Base-by-base conservation (phyloP, 192 early-diverging fungal species). In the Dissophora ornata region DNA sequence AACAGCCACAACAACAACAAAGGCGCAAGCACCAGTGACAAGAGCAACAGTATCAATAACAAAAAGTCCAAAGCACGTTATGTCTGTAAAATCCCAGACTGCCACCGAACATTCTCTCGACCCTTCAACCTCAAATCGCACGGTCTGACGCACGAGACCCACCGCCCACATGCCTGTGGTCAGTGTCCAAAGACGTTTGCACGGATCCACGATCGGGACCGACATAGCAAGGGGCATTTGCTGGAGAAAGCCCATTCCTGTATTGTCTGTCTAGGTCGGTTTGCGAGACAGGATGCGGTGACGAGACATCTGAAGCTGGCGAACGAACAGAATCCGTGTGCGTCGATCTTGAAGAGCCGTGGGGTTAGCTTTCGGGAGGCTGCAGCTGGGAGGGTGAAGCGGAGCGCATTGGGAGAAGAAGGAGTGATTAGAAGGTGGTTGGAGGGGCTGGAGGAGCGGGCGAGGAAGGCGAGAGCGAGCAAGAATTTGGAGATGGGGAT, bases 181-280 rank as follows among this genome's bases (percentile, higher is more conserved):
- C 88, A 85, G 80, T 97, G 95, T 78, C 64, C 84, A 8, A 85
- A 87, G 59, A 77, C 85, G 8, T 97, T 97, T 83, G 88, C 93
- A 12, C 86, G 95, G 2, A 90, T 94, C 75, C 94, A 97, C 60
- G 95, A 79, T 33, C 60, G 90, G 16, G 88, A 91, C 54, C 82
- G 92, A 0, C 92, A 94, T 69, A 74, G 82, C 61, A 90, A 88
- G 70, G 88, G 90, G 3, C 92, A 94, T 70, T 81, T 84, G 25
- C 85, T 84, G 2, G 73, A 84, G 41, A 94, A 92, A 73, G 89
- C 91, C 6, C 85, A 88, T 62, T 81, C 67, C 22, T 94, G 92
- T 57, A 64, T 81, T 12, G 83, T 83, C 6, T 94, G 92, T 59
- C 88, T 84, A 8, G 90, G 89, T 52, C 81, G 73, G 42, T 94